A percentile compares a stretch with the other conserved stretches of the same genome.
Conservation (phyloP, 2,329 filamentous ascomycete species). For the Monosporascus sp. region DNA sequence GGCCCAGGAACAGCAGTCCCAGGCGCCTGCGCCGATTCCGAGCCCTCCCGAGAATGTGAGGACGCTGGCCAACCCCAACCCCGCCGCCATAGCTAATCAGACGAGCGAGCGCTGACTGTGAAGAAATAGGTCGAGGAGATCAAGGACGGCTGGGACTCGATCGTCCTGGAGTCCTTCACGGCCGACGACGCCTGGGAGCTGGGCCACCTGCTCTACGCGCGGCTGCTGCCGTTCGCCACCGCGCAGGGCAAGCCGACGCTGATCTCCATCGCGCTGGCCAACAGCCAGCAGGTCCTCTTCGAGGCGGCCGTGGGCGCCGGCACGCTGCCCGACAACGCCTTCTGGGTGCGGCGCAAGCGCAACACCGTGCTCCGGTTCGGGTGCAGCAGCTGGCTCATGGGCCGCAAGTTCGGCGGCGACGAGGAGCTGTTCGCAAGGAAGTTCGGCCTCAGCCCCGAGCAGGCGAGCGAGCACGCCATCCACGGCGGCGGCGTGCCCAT, state of each 20-base stretch:
- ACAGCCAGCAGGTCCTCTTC: conserved; percentile 59
- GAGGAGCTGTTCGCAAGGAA: conserved; percentile 61
- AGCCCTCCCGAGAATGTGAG: conserved; percentile 9
- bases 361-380: conserved; percentile 69
- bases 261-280: conserved; percentile 60
- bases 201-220: conserved; percentile 57
- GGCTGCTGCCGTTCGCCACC: conserved; percentile 48
- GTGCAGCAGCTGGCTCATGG: conserved; percentile 64
- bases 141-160: conserved; percentile 35
- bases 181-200: conserved; percentile 59
- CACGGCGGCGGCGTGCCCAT: conserved; percentile 75
- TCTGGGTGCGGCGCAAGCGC: conserved; percentile 66
- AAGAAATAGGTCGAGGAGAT: conserved; percentile 21
- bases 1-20: neutral
- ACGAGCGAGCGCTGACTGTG: neutral
- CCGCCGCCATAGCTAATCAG: neutral
- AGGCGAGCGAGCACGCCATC: conserved; percentile 62
- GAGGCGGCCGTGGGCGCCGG: conserved; percentile 63
- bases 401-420: conserved; percentile 60
- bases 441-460: conserved; percentile 54
- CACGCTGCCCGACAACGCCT: conserved; percentile 65
- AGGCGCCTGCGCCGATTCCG: conserved; percentile 4
- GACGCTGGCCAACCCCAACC: neutral
- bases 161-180: conserved; percentile 51
- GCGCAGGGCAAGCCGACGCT: conserved; percentile 42